phyloP scores from a whole-genome alignment of 176 grass and related monocot species.

The Saccharum officinarum region DNA sequence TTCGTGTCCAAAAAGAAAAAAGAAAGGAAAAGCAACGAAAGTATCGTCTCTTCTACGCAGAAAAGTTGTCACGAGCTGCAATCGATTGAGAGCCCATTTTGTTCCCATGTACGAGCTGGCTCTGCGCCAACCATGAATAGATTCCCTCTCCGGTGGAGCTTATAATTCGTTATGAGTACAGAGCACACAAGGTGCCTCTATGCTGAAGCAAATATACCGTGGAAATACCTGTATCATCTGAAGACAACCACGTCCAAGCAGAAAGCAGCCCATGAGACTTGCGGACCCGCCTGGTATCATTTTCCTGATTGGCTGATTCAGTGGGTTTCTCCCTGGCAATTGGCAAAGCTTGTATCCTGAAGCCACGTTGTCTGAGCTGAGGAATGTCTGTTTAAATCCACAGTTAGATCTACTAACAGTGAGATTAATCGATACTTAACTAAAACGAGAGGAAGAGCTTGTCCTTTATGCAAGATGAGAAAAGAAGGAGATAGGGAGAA shows the following conservation, averaged over 20 bases:
- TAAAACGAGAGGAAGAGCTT: no score
- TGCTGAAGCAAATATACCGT: slow-evolving; percentile 27
- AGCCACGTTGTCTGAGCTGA: no score
- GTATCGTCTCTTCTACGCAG: background rate
- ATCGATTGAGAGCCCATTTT: slow-evolving; percentile 42
- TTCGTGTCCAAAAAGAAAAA: slow-evolving; percentile 4
- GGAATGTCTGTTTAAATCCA: no score
- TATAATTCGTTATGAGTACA: slow-evolving; percentile 37
- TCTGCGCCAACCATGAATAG: slow-evolving; percentile 27
- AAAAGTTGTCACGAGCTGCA: slow-evolving; percentile 27
- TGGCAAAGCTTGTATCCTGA: no score
- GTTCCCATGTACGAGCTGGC: slow-evolving; percentile 41
- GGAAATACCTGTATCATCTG: background rate
- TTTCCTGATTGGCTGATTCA: background rate
- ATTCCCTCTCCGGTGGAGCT: slow-evolving; percentile 22
- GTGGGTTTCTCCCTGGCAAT: background rate
- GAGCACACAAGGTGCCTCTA: background rate
- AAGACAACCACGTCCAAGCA: background rate
- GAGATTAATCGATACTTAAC: no score
- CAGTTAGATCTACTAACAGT: no score
- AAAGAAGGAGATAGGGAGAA: no score
- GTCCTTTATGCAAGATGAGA: no score
- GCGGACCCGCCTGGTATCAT: background rate
- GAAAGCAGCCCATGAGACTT: background rate
- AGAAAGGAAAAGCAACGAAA: background rate